Percentiles rank a stretch among this genome's conserved stretches.
Evolutionary conservation across 176 grass and related monocot genomes (phyloP).

Genomic region (Oryza glumipatula): DNA sequence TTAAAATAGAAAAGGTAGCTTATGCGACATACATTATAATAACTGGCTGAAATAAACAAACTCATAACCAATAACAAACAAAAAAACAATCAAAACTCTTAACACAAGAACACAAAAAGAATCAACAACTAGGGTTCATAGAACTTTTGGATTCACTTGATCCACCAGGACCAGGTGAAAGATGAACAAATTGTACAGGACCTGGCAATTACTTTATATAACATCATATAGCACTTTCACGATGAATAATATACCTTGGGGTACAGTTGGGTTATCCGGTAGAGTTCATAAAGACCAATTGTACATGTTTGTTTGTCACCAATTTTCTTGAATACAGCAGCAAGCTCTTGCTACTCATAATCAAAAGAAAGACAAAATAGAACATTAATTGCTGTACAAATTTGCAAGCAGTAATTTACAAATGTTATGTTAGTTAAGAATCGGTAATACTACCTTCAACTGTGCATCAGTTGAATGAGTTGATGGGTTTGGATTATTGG

Average conservation of each 20-base stretch:
- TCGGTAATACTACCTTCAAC: slow-evolving; percentile 69
- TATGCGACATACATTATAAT: neutral
- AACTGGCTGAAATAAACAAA: neutral
- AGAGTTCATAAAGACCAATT: slow-evolving; percentile 94
- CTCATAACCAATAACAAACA: neutral
- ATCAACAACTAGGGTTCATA: neutral
- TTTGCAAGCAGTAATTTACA: neutral
- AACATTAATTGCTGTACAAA: neutral
- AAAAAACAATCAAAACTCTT: neutral
- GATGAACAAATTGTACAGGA: neutral
- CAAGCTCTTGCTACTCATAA: slow-evolving; percentile 92
- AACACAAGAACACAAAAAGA: neutral
- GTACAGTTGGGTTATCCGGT: slow-evolving; percentile 95
- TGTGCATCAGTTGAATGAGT: slow-evolving; percentile 83
- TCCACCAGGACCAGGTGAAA: neutral
- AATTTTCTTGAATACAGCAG: slow-evolving; percentile 99
- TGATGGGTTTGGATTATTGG: slow-evolving; percentile 77
- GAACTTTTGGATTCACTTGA: neutral
- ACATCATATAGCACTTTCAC: neutral
- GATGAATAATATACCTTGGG: slow-evolving; percentile 71
- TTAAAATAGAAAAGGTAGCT: neutral
- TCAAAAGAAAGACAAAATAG: neutral
- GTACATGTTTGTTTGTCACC: slow-evolving; percentile 98
- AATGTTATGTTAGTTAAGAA: neutral
- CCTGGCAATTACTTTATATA: neutral